Conservation (phyloP, 164 flowering plant species). For the Hamamelis virginiana region DNA sequence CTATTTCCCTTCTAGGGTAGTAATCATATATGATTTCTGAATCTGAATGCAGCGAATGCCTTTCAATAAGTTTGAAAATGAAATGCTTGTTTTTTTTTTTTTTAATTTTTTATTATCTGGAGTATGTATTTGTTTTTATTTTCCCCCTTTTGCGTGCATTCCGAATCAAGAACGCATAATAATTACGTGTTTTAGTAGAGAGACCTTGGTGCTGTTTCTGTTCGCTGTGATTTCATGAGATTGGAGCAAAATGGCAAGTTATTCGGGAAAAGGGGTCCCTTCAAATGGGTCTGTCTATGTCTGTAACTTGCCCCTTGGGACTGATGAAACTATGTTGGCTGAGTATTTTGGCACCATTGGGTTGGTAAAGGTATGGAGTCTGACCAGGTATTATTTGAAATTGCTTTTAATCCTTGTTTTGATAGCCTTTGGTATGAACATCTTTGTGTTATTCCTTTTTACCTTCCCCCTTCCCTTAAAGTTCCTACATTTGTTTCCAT, state of each 20-base stretch:
- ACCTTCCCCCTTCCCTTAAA: too few relatives aligned
- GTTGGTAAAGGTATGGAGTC: constrained; percentile 82
- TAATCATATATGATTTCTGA: too few relatives aligned
- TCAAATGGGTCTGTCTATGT: constrained; percentile 84
- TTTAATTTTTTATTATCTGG: too few relatives aligned
- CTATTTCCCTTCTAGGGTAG: too few relatives aligned
- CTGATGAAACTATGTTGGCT: constrained; percentile 90
- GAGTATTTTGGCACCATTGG: constrained; percentile 99
- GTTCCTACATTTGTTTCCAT: constrained; percentile 6
- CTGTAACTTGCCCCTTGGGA: constrained; percentile 89
- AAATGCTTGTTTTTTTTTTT: too few relatives aligned
- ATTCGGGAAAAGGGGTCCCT: constrained; percentile 55
- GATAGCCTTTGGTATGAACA: neutral
- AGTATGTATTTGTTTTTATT: too few relatives aligned
- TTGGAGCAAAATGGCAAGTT: constrained; percentile 57
- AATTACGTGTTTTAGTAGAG: too few relatives aligned
- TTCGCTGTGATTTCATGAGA: constrained; percentile 30
- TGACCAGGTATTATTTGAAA: constrained; percentile 25
- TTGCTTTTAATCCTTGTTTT: constrained; percentile 10
- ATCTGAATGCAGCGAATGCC: too few relatives aligned
- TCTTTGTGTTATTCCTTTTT: too few relatives aligned
- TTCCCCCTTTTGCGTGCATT: too few relatives aligned
- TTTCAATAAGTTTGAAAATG: too few relatives aligned
- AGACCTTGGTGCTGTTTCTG: constrained; percentile 4
- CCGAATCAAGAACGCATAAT: too few relatives aligned